Evolutionary conservation across 805 yeast genomes (phyloP).

Genomic region (Myxozyma vanderwaltii): DNA sequence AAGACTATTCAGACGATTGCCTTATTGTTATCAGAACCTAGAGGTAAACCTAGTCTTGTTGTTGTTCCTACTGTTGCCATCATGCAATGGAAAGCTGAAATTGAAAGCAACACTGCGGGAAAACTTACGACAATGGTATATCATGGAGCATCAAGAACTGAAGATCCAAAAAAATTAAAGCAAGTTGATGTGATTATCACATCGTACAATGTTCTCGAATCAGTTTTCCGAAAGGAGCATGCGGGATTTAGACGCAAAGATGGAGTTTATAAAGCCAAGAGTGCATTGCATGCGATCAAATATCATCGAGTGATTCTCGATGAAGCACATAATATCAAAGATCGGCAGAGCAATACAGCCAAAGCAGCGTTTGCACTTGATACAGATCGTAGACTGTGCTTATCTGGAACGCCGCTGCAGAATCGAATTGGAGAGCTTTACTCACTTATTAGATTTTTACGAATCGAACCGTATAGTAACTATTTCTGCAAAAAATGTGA

Average conservation of each 20-base stretch:
- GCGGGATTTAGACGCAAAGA: slow-evolving; percentile 80
- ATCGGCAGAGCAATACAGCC: slow-evolving; percentile 89
- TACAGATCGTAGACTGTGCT: slow-evolving; percentile 82
- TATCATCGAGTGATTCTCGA: slow-evolving; percentile 88
- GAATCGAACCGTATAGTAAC: slow-evolving; percentile 79
- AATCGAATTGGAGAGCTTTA: slow-evolving; percentile 96
- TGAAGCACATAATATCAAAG: slow-evolving; percentile 97
- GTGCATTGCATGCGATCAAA: slow-evolving; percentile 69
- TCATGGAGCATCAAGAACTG: slow-evolving; percentile 83
- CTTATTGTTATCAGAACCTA: slow-evolving; percentile 58
- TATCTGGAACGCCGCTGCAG: slow-evolving; percentile 95
- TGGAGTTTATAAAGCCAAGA: slow-evolving; percentile 69
- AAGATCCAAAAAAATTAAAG: slow-evolving; percentile 56
- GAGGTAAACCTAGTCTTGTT: slow-evolving; percentile 76
- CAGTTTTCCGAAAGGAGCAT: slow-evolving; percentile 76
- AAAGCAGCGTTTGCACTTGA: slow-evolving; percentile 78
- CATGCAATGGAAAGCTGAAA: slow-evolving; percentile 97
- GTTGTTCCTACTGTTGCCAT: slow-evolving; percentile 98
- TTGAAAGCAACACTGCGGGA: slow-evolving; percentile 78
- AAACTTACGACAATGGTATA: slow-evolving; percentile 66
- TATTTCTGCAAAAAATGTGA: slow-evolving; percentile 94
- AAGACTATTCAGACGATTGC: slow-evolving; percentile 96
- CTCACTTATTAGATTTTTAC: slow-evolving; percentile 82
- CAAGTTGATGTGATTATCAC: slow-evolving; percentile 77
- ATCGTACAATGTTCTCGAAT: slow-evolving; percentile 82